phyloP scores from a whole-genome alignment of 2,329 filamentous ascomycete species.

The Trichoderma atroviride region DNA sequence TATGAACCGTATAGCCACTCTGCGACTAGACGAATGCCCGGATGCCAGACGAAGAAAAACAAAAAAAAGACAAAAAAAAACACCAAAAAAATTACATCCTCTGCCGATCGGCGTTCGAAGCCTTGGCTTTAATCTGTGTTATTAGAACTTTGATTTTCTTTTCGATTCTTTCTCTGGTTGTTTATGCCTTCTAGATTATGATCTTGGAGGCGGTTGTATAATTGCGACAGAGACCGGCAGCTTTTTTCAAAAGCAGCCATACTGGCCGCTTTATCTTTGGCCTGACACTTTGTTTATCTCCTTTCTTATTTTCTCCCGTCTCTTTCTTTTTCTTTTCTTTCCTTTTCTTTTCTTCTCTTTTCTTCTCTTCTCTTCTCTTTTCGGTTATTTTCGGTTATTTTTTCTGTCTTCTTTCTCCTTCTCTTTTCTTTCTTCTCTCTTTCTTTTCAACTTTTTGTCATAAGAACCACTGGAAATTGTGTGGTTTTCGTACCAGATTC shows the following conservation, averaged over 20 bases:
- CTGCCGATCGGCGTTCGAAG: conserved; percentile 18
- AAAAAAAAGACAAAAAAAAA: neutral
- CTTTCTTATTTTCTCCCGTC: neutral
- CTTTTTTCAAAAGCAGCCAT: conserved; percentile 5
- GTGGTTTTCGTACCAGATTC: conserved; percentile 14
- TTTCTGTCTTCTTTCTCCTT: no score
- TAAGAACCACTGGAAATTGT: conserved; percentile 4
- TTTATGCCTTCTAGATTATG: neutral
- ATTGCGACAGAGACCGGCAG: conserved; percentile 16
- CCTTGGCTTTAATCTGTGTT: conserved; percentile 29
- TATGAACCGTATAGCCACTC: neutral
- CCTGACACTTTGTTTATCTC: neutral
- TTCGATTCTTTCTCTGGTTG: neutral
- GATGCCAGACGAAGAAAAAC: neutral
- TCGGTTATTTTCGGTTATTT: neutral
- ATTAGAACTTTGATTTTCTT: conserved; percentile 26
- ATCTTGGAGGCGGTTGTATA: conserved; percentile 27
- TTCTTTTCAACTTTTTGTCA: conserved; percentile 20
- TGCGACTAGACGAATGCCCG: conserved; percentile 7
- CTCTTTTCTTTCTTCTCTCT: neutral
- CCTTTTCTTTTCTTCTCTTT: no score
- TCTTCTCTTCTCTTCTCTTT: neutral
- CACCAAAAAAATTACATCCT: neutral
- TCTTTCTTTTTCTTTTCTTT: no score
- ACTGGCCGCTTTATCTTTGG: neutral